Evolutionary conservation across 179 eudicot species (phyloP).

Genomic region (Silene coronaria): DNA sequence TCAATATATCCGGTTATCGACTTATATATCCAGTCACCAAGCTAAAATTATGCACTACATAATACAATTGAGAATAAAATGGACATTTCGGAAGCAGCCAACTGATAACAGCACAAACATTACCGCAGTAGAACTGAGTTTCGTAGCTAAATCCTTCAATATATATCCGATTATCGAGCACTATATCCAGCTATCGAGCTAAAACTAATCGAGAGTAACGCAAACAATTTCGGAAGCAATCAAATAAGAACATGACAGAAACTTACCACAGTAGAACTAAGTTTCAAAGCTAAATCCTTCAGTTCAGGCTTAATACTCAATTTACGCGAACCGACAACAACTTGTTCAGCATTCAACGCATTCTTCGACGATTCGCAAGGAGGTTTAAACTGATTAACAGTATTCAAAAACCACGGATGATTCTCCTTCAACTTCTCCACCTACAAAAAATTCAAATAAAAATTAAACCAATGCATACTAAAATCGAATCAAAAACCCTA

Average conservation of each 20-base stretch:
- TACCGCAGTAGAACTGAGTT: constrained; percentile 39
- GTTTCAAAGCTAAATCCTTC: constrained; percentile 65
- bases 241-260: neutral
- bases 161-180: no score
- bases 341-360: constrained; percentile 51
- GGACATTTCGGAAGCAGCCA: neutral
- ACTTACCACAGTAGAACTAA: constrained; percentile 36
- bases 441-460: constrained; percentile 26
- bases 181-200: neutral
- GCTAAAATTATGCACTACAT: neutral
- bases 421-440: constrained; percentile 63
- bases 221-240: neutral
- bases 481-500: neutral
- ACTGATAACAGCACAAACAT: neutral
- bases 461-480: neutral
- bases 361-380: constrained; percentile 61
- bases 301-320: constrained; percentile 52
- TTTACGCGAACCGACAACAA: constrained; percentile 55
- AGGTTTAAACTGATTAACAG: constrained; percentile 56
- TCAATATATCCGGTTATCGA: constrained; percentile 20
- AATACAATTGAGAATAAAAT: neutral
- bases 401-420: constrained; percentile 76
- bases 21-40: neutral
- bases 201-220: no score
- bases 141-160: constrained; percentile 65